A percentile compares a stretch with the other conserved stretches of the same genome.
phyloP scores from a whole-genome alignment of 2,329 filamentous ascomycete genomes.

The Phialophora expanda region DNA sequence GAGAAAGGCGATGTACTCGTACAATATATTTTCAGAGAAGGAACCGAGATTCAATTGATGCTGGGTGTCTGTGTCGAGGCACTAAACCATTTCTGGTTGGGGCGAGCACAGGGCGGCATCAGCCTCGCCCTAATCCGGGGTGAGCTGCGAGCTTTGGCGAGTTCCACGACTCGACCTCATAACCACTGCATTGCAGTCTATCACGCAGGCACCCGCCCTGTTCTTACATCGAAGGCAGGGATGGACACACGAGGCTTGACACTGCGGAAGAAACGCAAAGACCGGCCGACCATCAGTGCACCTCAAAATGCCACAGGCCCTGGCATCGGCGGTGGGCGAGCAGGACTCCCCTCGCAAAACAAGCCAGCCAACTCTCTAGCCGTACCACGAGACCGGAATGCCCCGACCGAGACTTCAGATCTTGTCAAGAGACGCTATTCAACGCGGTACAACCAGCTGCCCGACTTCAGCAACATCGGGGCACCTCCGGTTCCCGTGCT shows the following conservation, averaged over 20 bases:
- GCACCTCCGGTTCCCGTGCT: constrained; percentile 71
- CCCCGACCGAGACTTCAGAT: constrained; percentile 63
- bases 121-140: neutral
- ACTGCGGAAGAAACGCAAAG: constrained; percentile 65
- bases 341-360: constrained; percentile 43
- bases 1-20: too few relatives aligned
- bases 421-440: constrained; percentile 95
- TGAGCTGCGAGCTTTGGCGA: neutral
- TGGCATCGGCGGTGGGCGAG: constrained; percentile 29
- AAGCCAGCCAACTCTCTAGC: constrained; percentile 46
- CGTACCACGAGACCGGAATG: constrained; percentile 45
- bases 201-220: neutral
- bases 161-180: neutral
- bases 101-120: neutral
- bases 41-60: too few relatives aligned
- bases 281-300: constrained; percentile 62
- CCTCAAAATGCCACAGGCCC: constrained; percentile 58
- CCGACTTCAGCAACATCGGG: constrained; percentile 70
- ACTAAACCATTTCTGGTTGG: too few relatives aligned
- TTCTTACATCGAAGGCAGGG: neutral
- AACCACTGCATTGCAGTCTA: neutral
- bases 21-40: too few relatives aligned
- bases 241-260: constrained; percentile 59
- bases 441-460: constrained; percentile 81
- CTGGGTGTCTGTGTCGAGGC: too few relatives aligned